Evolutionary conservation across 2,329 filamentous ascomycete genomes (phyloP), one percentile per base, ranked within the genome.

Genomic region (Penicillium sp.): DNA sequence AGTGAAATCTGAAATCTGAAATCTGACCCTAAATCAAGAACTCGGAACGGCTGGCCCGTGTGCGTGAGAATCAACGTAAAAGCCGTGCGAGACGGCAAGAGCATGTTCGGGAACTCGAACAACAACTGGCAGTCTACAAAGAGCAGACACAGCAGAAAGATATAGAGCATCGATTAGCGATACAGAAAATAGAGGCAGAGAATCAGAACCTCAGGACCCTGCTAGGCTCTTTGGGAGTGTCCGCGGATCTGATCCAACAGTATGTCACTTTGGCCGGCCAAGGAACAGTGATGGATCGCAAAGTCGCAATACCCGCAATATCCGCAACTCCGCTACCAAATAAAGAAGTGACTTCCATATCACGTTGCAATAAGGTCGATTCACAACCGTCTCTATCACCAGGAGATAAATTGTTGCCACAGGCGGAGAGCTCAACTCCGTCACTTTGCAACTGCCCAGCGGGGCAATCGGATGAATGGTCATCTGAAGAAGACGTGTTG

Each of bases 61-160:
- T 75, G 27, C 61, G 73, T 18, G 72, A 74, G 27, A 75, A 74
- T 31, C 73, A 75, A 51, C 72, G 73, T 31, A 73, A 67, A 43
- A 73, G 72, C 47, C 66, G 73, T 35, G 71, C 73, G 3, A 62
- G 65, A 41, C 69, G 66, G 48, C 73, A 73, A 53, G 69, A 73
- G 52, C 65, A 74, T 53, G 64, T 69, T 40, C 69, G 66, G n/a
- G 71, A 74, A 27, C 54, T 75, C 14, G 70, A 74, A 49, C 65
- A 73, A 51, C 69, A 67, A 35, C 54, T 75, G 20, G 63, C 63
- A 0, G 48, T 31, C 1, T 64, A 56, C 23, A 65, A 74, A 49
- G 61, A 68, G 48, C 58, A 70, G 43, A 60, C 64, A 1, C 65
- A 67, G 11, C 66, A 62, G 26, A 66, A 64, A 29, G 71, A 75